phyloP scores from a whole-genome alignment of 306 rosid genomes.

The Arachis hypogaea region DNA sequence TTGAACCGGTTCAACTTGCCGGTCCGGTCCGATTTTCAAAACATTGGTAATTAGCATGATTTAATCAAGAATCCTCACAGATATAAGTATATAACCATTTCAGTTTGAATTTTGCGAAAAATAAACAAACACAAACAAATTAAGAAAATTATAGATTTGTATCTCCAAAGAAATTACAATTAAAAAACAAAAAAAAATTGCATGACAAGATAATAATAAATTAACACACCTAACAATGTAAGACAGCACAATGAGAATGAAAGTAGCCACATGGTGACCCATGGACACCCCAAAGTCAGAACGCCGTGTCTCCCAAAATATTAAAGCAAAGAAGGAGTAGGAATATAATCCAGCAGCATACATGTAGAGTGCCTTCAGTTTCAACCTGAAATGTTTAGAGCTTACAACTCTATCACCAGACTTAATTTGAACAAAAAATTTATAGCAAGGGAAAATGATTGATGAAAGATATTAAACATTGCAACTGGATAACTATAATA shows the following conservation, averaged over 20 bases:
- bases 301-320: conserved; percentile 98
- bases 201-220: conserved; percentile 39
- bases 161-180: conserved; percentile 10
- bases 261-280: conserved; percentile 96
- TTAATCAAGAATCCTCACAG: neutral
- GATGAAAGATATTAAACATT: neutral
- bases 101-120: conserved; percentile 20
- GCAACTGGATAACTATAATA: conserved; percentile 25
- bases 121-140: conserved; percentile 14
- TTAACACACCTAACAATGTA: conserved; percentile 81
- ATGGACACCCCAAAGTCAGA: conserved; percentile 97
- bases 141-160: conserved; percentile 24
- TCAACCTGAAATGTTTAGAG: conserved; percentile 68
- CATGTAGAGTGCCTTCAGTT: conserved; percentile 88
- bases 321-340: conserved; percentile 94
- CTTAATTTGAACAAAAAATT: conserved; percentile 30
- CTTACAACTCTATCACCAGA: conserved; percentile 16
- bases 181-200: neutral
- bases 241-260: conserved; percentile 82
- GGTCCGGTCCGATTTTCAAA: too few relatives aligned
- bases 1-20: too few relatives aligned
- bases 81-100: neutral
- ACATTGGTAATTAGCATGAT: neutral
- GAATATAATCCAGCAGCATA: conserved; percentile 90
- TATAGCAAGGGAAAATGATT: conserved; percentile 18